Percentiles rank a stretch among this genome's conserved stretches.
Evolutionary conservation across 2,329 filamentous ascomycete species (phyloP).

Genomic region (Aureobasidium sp.): DNA sequence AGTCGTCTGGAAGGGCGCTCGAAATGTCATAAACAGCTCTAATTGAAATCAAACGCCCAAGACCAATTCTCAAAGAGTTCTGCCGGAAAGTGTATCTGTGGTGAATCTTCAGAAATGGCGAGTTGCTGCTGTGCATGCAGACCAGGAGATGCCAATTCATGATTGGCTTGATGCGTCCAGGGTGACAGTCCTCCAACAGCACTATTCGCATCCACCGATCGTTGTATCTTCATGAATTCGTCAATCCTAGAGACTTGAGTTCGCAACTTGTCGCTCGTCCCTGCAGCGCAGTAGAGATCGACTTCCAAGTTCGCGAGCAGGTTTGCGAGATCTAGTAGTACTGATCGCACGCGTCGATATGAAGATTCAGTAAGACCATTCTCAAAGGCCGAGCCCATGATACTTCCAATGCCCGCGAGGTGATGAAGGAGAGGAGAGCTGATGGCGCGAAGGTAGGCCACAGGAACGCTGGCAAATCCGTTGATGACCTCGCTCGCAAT

Average conservation of each 20-base stretch:
- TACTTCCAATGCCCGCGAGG: slow-evolving; percentile 43
- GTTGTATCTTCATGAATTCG: slow-evolving; percentile 31
- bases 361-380: slow-evolving; percentile 36
- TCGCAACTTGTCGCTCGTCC: slow-evolving; percentile 35
- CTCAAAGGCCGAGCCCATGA: slow-evolving; percentile 44
- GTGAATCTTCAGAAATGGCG: neutral
- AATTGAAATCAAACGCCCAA: slow-evolving; percentile 28
- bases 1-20: neutral
- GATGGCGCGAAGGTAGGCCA: slow-evolving; percentile 42
- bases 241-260: slow-evolving; percentile 40
- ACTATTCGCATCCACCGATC: neutral
- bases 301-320: slow-evolving; percentile 40
- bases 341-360: slow-evolving; percentile 36
- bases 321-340: slow-evolving; percentile 40
- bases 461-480: slow-evolving; percentile 38
- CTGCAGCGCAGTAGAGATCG: slow-evolving; percentile 34
- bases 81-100: slow-evolving; percentile 35
- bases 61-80: slow-evolving; percentile 38
- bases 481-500: slow-evolving; percentile 40
- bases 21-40: neutral
- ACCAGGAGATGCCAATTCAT: neutral
- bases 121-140: neutral
- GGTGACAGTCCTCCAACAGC: neutral
- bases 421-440: slow-evolving; percentile 45
- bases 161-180: neutral